Conservation (phyloP, 768 basidiomycete species). For the Trametes meyenii region DNA sequence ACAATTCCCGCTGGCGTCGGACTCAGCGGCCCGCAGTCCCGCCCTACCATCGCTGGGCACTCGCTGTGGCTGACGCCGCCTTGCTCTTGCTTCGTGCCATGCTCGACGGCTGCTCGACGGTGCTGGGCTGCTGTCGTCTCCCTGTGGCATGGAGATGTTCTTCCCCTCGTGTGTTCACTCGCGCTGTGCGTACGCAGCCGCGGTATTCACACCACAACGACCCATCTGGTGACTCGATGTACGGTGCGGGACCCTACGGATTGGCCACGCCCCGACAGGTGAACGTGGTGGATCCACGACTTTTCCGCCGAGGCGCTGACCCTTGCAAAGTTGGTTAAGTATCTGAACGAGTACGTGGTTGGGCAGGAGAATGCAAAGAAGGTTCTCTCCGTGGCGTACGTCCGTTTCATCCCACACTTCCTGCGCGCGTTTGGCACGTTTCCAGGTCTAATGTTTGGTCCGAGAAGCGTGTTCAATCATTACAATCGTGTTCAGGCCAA, state of each 20-base stretch:
- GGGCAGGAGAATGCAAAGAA: constrained; percentile 95
- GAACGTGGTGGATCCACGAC: not conserved
- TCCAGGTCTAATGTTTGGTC: not conserved
- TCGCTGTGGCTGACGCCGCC: not conserved
- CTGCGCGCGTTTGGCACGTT: constrained; percentile 1
- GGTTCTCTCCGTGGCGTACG: constrained; percentile 91
- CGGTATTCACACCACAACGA: constrained; percentile 38
- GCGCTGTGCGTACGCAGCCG: constrained; percentile 59
- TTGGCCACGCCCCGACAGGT: constrained; percentile 65
- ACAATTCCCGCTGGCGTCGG: not conserved
- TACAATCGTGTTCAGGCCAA: constrained; percentile 87
- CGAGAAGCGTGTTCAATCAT: constrained; percentile 85
- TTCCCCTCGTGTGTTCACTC: constrained; percentile 33
- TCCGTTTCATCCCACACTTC: constrained; percentile 23
- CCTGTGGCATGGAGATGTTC: constrained; percentile 29
- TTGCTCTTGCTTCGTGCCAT: constrained; percentile 1
- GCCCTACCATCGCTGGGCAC: not conserved
- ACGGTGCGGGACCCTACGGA: constrained; percentile 45
- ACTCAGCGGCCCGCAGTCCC: not conserved
- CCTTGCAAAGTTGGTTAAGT: constrained; percentile 67
- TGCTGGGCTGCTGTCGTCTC: constrained; percentile 1
- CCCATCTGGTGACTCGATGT: constrained; percentile 2
- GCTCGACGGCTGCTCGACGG: constrained; percentile 14
- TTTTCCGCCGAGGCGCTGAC: not conserved
- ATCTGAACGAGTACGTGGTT: constrained; percentile 86